Evolutionary conservation across 2,329 filamentous ascomycete genomes (phyloP).

Genomic region (Venturia aucupariae): DNA sequence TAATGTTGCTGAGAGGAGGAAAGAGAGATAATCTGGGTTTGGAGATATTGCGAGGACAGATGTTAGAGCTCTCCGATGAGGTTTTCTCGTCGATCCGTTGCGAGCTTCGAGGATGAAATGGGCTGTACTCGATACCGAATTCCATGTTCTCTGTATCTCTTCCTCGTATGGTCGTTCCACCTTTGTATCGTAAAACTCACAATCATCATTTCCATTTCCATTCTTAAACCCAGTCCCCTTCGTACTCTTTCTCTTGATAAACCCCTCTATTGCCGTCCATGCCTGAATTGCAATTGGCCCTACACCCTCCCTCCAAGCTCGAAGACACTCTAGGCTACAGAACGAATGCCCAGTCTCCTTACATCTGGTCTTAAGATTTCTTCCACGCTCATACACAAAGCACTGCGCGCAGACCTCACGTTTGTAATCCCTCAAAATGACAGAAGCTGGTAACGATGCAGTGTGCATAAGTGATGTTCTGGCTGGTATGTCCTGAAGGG

Average conservation of each 20-base stretch:
- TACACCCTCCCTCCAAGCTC: constrained; percentile 25
- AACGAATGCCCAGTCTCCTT: constrained; percentile 33
- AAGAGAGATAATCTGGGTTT: constrained; percentile 33
- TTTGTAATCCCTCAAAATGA: constrained; percentile 37
- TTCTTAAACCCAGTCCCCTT: background rate
- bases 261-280: constrained; percentile 20
- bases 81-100: constrained; percentile 13
- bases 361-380: constrained; percentile 31
- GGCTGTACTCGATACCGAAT: constrained; percentile 17
- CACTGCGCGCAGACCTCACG: constrained; percentile 41
- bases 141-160: constrained; percentile 20
- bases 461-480: constrained; percentile 30
- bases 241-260: constrained; percentile 18
- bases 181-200: background rate
- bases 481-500: constrained; percentile 25
- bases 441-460: constrained; percentile 29
- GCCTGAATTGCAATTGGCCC: constrained; percentile 22
- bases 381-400: constrained; percentile 37
- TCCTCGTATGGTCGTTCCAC: constrained; percentile 12
- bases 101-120: constrained; percentile 11
- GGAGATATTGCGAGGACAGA: constrained; percentile 11
- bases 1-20: constrained; percentile 33
- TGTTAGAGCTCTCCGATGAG: constrained; percentile 15
- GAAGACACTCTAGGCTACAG: constrained; percentile 30
- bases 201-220: background rate